Evolutionary conservation across 83 land plant genomes (phyloP), one percentile per base, ranked within the genome.

Genomic region (Picea abies): DNA sequence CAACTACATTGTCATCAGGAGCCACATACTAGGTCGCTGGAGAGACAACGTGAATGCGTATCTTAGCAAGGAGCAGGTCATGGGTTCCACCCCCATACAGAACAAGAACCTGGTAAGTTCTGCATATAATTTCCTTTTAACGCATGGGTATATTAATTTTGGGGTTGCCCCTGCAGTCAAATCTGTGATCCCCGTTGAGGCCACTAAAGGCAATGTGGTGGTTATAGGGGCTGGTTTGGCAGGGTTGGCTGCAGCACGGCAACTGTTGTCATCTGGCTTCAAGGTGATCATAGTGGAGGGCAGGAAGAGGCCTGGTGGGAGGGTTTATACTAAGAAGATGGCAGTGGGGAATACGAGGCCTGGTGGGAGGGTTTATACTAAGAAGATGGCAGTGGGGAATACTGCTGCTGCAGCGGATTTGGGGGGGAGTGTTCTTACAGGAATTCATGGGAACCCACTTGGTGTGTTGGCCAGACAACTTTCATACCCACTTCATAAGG

Each of bases 401-500:
- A 76, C 73, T 75, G 60, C 56, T 78, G 97, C 94, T 20, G 92
- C 97, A 2, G 98, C 97, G 10, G 99, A 98, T 93, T 86, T 98
- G 64, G 99, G 99, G 19, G 99, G 99, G 1, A 98, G 98, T 82
- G 99, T 98, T 23, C 83, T 98, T 81, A 98, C 99, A 10, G 99
- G 99, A 37, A 93, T 94, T 3, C 89, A 89, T 64, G 99, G 99
- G 49, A 98, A 98, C 73, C 99, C 99, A 0, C 87, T 98, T 14
- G 99, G 93, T 62, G 96, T 96, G 29, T 52, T 98, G 62, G 99
- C 99, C 3, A 82, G 91, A 66, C 99, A 98, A 82, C 83, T 98
- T 62, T 81, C 84, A 32, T 84, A 67, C 76, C 70, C 90, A 11
- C 88, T 98, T 61, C 96, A 96, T 63, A 98, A 98, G 88, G 88